These are phyloP conservation scores for Nemania abortiva DNA, from an alignment of 2,329 filamentous ascomycete species.

Conservation along the genomic window DNA sequence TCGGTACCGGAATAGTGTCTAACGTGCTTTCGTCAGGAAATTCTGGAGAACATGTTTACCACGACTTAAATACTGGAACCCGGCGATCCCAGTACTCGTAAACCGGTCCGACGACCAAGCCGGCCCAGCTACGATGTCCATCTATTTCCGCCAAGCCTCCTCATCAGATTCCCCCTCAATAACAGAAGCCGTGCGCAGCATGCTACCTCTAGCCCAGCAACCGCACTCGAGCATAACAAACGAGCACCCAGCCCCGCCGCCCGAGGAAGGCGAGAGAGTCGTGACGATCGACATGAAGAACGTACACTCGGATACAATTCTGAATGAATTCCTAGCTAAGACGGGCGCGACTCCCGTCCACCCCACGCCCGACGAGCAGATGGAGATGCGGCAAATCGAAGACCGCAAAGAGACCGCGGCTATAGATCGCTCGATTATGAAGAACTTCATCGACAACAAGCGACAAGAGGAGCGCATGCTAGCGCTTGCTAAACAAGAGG, in stretches of 20 bases:
- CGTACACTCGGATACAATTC: slow-evolving; percentile 70
- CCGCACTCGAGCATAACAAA: slow-evolving; percentile 62
- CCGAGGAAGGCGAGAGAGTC: slow-evolving; percentile 62
- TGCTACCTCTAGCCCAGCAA: slow-evolving; percentile 53
- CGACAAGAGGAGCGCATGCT: slow-evolving; percentile 72
- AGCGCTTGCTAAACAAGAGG: slow-evolving; percentile 65
- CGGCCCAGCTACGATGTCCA: slow-evolving; percentile 70
- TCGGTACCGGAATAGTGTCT: slow-evolving; percentile 4
- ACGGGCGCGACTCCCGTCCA: slow-evolving; percentile 70
- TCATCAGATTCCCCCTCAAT: slow-evolving; percentile 31
- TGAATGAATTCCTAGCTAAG: slow-evolving; percentile 70
- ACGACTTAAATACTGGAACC: slow-evolving; percentile 94
- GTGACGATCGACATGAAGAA: slow-evolving; percentile 74
- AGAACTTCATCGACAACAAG: slow-evolving; percentile 66
- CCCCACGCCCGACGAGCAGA: slow-evolving; percentile 69
- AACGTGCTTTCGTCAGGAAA: slow-evolving; percentile 67
- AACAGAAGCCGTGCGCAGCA: slow-evolving; percentile 40
- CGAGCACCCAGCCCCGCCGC: slow-evolving; percentile 62
- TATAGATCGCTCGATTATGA: slow-evolving; percentile 66
- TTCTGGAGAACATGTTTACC: slow-evolving; percentile 90
- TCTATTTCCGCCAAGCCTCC: slow-evolving; percentile 68
- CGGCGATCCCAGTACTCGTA: slow-evolving; percentile 83
- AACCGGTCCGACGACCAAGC: slow-evolving; percentile 72
- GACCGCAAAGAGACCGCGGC: slow-evolving; percentile 64
- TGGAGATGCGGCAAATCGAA: slow-evolving; percentile 68